These are phyloP conservation scores for Syzygium grande DNA, from an alignment of 345 rosid genomes.

Conservation along the genomic window DNA sequence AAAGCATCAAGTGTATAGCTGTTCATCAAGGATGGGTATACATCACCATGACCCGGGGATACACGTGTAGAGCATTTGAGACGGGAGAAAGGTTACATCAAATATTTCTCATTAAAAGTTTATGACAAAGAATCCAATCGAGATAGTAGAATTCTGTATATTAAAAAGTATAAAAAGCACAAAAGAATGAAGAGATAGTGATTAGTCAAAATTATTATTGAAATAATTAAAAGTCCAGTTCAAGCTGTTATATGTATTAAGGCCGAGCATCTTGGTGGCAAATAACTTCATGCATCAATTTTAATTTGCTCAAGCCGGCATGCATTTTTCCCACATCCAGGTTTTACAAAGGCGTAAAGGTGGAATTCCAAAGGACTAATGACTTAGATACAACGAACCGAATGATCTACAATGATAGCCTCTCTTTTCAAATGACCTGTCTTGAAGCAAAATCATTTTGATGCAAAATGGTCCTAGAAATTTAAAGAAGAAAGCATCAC, in stretches of 20 bases:
- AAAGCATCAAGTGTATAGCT: conserved; percentile 85
- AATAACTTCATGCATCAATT: neutral
- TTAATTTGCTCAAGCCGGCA: neutral
- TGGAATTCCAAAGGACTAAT: neutral
- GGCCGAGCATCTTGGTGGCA: neutral
- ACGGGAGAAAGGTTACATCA: neutral
- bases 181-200: no score
- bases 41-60: conserved; percentile 99
- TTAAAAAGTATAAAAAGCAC: no score
- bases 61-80: conserved; percentile 25
- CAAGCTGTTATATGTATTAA: no score
- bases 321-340: neutral
- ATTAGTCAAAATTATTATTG: no score
- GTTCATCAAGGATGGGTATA: conserved; percentile 73
- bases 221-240: neutral
- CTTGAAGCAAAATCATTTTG: no score
- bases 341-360: neutral
- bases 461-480: neutral
- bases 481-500: neutral
- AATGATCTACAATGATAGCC: no score
- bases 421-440: neutral
- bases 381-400: neutral
- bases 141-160: no score
- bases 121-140: no score
- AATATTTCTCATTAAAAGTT: no score